Evolutionary conservation across 2,329 filamentous ascomycete genomes (phyloP), one percentile per base, ranked within the genome.

Genomic region (Fusarium hostae): DNA sequence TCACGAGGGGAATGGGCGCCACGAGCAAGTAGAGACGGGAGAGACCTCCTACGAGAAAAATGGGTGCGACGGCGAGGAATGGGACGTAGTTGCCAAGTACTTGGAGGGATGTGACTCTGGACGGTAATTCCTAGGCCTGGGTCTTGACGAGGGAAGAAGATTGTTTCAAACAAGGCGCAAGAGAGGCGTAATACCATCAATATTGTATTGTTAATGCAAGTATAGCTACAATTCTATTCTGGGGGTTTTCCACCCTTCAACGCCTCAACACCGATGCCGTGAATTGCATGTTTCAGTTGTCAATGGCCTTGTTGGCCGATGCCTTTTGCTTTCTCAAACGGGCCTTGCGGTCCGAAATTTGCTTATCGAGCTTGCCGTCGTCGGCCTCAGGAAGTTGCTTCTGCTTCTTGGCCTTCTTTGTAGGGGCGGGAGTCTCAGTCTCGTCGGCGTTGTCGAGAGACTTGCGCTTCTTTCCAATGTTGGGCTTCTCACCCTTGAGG

Each of bases 401-500:
- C 56, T 76, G 70, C 65, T 77, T 78, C 74, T 79, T 79, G 50
- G 79, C 75, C 74, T 81, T 79, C 73, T 82, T 86, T 71, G 83
- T 83, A 45, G 77, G 73, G 2, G 73, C 77, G 40, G 77, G 72
- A 43, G 85, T 83, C 79, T 87, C 86, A 35, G 77, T 76, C 78
- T 84, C 85, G 75, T 85, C 85, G 32, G 66, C 69, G 48, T 73
- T 78, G 24, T 78, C 78, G 57, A 86, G 75, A 3, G 85, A 83
- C 83, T 89, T 90, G 73, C 88, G 84, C 84, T 89, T 89, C 88
- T 92, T 93, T 76, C 88, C 88, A 39, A 89, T 82, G 78, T 90
- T 90, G 73, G 87, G 82, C 82, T 87, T 88, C 69, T 86, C 78
- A 9, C 68, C 70, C 73, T 78, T 75, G 66, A 84, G 77, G 13